Conservation (phyloP, 225 moss, liverwort and hornwort species). For the Bryum argenteum region DNA sequence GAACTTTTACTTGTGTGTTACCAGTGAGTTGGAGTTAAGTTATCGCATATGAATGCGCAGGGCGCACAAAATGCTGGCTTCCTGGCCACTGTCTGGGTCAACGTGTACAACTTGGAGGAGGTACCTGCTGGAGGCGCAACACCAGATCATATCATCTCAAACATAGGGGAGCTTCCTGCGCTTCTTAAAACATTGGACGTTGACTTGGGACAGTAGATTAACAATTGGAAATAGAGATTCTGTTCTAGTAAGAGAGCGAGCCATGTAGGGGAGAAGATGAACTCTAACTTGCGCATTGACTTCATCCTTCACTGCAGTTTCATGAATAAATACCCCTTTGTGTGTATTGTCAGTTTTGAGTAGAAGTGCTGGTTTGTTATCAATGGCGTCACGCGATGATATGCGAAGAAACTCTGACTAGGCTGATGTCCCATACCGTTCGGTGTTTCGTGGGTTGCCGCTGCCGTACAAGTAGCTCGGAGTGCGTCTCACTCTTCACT, state of each 20-base stretch:
- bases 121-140: slow-evolving; percentile 46
- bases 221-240: background rate
- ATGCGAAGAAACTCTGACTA: background rate
- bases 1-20: background rate
- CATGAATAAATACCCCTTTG: too few relatives aligned
- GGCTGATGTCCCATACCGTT: background rate
- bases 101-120: slow-evolving; percentile 63
- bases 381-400: too few relatives aligned
- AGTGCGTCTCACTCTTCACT: accelerated
- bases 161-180: slow-evolving; percentile 63
- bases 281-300: too few relatives aligned
- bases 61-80: slow-evolving; percentile 85
- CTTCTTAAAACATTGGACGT: slow-evolving; percentile 39
- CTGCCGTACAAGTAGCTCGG: background rate
- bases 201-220: slow-evolving; percentile 24
- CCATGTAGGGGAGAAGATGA: too few relatives aligned
- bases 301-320: too few relatives aligned
- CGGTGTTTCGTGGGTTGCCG: background rate
- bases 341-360: too few relatives aligned
- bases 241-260: too few relatives aligned
- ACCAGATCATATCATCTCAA: slow-evolving; percentile 69
- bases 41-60: slow-evolving; percentile 38
- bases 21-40: background rate
- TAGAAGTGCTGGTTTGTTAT: too few relatives aligned
- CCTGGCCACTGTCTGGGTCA: slow-evolving; percentile 85